Conservation (phyloP, 495 filamentous ascomycete species). For the Penicillium odoratum region DNA sequence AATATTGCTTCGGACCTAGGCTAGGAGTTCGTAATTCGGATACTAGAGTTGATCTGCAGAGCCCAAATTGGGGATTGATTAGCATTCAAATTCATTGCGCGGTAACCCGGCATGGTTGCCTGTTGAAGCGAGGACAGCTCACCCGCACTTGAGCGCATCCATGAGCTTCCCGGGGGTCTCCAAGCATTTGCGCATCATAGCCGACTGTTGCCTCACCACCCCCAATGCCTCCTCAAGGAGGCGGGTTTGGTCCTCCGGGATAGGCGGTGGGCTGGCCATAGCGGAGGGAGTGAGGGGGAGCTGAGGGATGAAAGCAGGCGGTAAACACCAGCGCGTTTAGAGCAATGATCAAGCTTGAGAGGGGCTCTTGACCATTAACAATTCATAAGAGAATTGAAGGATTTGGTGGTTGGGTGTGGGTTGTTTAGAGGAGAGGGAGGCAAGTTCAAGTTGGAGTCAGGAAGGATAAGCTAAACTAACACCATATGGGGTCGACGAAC, state of each 20-base stretch:
- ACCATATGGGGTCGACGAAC: conserved; percentile 11
- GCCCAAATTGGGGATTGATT: conserved; percentile 15
- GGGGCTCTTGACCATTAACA: conserved; percentile 10
- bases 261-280: conserved; percentile 63
- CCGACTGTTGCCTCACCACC: conserved; percentile 93
- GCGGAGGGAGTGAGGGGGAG: conserved; percentile 26
- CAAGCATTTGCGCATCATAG: conserved; percentile 94
- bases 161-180: conserved; percentile 98
- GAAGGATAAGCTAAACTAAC: conserved; percentile 20
- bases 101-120: conserved; percentile 34
- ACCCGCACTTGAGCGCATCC: conserved; percentile 99
- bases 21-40: conserved; percentile 95
- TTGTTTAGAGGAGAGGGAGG: conserved; percentile 5
- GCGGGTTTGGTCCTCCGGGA: conserved; percentile 86
- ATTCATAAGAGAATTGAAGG: conserved; percentile 14
- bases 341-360: conserved; percentile 18
- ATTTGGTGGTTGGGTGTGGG: background rate
- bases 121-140: conserved; percentile 31
- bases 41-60: conserved; percentile 84
- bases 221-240: conserved; percentile 95
- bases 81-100: conserved; percentile 18
- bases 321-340: conserved; percentile 31
- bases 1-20: conserved; percentile 96
- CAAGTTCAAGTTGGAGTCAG: conserved; percentile 12
- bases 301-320: conserved; percentile 29